Evolutionary conservation across 2,329 filamentous ascomycete species (phyloP).

Genomic region (Colletotrichum melonis): DNA sequence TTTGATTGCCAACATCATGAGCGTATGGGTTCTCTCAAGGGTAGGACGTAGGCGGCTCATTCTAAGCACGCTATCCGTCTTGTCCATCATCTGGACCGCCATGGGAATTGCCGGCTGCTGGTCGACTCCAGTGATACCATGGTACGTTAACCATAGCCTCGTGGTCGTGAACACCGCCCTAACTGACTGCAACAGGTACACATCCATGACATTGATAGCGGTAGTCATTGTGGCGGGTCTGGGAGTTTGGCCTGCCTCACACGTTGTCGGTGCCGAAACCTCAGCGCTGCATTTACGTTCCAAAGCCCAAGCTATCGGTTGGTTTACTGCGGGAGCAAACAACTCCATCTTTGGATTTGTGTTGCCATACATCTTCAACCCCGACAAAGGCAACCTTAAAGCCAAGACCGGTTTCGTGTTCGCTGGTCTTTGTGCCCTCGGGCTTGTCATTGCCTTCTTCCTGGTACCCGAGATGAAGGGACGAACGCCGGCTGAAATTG

Average conservation of each 20-base stretch:
- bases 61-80: constrained; percentile 46
- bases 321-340: constrained; percentile 52
- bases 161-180: not conserved
- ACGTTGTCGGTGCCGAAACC: constrained; percentile 54
- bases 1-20: constrained; percentile 54
- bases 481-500: constrained; percentile 58
- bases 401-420: constrained; percentile 56
- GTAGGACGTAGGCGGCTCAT: constrained; percentile 53
- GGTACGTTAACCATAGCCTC: constrained; percentile 42
- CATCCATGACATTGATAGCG: constrained; percentile 52
- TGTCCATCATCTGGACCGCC: constrained; percentile 52
- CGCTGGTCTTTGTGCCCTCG: constrained; percentile 48
- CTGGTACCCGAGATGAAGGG: constrained; percentile 66
- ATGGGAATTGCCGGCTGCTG: constrained; percentile 62
- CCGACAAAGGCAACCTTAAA: constrained; percentile 49
- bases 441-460: constrained; percentile 52
- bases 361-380: constrained; percentile 63
- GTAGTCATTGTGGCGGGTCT: constrained; percentile 55
- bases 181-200: constrained; percentile 37
- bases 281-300: constrained; percentile 55
- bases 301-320: constrained; percentile 56
- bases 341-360: constrained; percentile 57
- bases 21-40: constrained; percentile 55
- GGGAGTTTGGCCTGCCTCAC: constrained; percentile 56
- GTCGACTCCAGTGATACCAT: constrained; percentile 49